phyloP scores from a whole-genome alignment of 1,284 basidiomycete species.

The Waitea zeae region DNA sequence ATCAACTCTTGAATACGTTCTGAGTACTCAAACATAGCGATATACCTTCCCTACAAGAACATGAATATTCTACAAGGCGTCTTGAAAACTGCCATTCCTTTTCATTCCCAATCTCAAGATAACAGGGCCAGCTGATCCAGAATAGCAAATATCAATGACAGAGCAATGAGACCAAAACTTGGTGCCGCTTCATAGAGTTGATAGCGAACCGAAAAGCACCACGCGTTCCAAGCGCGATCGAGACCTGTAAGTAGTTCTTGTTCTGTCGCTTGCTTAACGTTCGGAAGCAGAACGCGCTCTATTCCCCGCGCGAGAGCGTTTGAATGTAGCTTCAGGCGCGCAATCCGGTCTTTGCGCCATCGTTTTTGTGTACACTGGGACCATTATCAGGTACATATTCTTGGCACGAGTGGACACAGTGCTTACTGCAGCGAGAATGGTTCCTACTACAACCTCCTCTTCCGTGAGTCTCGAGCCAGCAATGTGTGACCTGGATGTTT shows the following conservation, averaged over 20 bases:
- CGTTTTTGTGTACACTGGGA: slow-evolving; percentile 15
- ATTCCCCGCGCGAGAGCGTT: slow-evolving; percentile 17
- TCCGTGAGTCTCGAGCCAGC: slow-evolving; percentile 41
- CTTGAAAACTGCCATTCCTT: too few relatives aligned
- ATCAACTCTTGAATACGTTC: too few relatives aligned
- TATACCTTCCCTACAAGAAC: too few relatives aligned
- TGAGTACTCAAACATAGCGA: too few relatives aligned
- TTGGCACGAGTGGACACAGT: too few relatives aligned
- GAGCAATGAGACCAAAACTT: slow-evolving; percentile 51
- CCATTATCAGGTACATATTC: too few relatives aligned
- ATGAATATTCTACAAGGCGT: too few relatives aligned
- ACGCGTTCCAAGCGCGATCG: slow-evolving; percentile 41
- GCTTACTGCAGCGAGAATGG: slow-evolving; percentile 57
- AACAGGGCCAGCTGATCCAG: slow-evolving; percentile 32
- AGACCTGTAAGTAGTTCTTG: slow-evolving; percentile 20
- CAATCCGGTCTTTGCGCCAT: slow-evolving; percentile 39
- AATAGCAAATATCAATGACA: slow-evolving; percentile 40
- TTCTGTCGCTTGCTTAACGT: slow-evolving; percentile 13
- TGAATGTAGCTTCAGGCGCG: slow-evolving; percentile 44
- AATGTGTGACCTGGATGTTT: too few relatives aligned
- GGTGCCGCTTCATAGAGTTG: slow-evolving; percentile 33
- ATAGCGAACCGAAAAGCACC: slow-evolving; percentile 32
- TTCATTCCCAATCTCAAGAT: too few relatives aligned
- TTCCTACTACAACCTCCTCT: slow-evolving; percentile 56
- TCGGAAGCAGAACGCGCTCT: slow-evolving; percentile 5